Percentiles rank a stretch among this genome's conserved stretches.
These are phyloP conservation scores for Blakeslea trispora DNA, from an alignment of 371 early-diverging fungal genomes.

Conservation along the genomic window DNA sequence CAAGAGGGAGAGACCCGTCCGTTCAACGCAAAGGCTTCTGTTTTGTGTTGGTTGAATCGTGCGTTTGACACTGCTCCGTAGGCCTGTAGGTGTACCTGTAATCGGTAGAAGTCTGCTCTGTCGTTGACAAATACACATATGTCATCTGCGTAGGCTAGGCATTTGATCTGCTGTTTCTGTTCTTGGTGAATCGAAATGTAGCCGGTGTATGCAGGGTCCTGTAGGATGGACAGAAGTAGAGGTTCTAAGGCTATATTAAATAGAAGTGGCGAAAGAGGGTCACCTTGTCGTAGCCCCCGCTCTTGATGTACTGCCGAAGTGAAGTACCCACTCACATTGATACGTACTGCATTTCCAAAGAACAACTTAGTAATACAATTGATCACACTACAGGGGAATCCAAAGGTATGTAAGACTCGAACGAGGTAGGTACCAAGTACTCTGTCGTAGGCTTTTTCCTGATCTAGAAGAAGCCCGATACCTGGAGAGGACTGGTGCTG, in stretches of 20 bases:
- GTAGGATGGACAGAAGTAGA: background rate
- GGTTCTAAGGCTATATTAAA: slow-evolving; percentile 26
- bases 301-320: background rate
- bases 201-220: no score
- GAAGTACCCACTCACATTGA: slow-evolving; percentile 26
- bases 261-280: slow-evolving; percentile 16
- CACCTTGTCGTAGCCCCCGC: slow-evolving; percentile 17
- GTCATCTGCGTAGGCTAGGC: slow-evolving; percentile 3
- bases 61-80: slow-evolving; percentile 2
- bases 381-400: slow-evolving; percentile 6
- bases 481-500: background rate
- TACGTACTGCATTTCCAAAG: slow-evolving; percentile 13
- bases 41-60: background rate
- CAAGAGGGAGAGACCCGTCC: background rate
- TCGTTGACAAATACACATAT: background rate
- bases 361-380: slow-evolving; percentile 12
- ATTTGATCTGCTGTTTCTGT: background rate
- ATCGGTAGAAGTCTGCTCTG: background rate
- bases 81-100: background rate
- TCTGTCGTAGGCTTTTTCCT: slow-evolving; percentile 24
- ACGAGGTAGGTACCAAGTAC: slow-evolving; percentile 17
- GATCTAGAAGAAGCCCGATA: slow-evolving; percentile 21
- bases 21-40: slow-evolving; percentile 3
- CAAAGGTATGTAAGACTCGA: slow-evolving; percentile 3
- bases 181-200: no score